Evolutionary conservation across 2,329 filamentous ascomycete species (phyloP).

Genomic region (Trichoderma semiorbis): DNA sequence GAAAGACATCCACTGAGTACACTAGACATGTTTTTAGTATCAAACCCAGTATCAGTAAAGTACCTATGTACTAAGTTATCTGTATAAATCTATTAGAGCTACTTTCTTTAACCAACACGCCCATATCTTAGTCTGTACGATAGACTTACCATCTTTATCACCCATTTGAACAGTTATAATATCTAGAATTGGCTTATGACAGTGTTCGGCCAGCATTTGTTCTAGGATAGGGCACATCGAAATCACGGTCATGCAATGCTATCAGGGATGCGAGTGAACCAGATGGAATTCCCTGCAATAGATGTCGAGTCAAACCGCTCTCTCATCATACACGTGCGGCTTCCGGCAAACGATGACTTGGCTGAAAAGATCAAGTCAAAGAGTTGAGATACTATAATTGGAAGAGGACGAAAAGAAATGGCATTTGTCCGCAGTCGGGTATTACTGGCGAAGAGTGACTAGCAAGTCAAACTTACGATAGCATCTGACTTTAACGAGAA

Average conservation of each 20-base stretch:
- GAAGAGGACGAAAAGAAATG: neutral
- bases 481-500: neutral
- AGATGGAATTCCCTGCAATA: neutral
- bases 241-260: neutral
- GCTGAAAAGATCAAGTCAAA: neutral
- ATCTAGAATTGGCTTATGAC: too few species aligned
- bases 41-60: too few species aligned
- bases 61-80: too few species aligned
- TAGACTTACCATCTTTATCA: too few species aligned
- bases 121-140: too few species aligned
- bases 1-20: too few species aligned
- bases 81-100: too few species aligned
- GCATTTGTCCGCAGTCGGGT: neutral
- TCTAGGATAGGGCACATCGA: neutral
- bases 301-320: slow-evolving; percentile 22
- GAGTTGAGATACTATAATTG: neutral
- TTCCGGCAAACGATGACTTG: neutral
- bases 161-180: too few species aligned
- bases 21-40: too few species aligned
- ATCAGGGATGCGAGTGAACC: neutral
- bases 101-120: too few species aligned
- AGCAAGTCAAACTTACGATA: too few species aligned
- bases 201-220: neutral
- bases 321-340: neutral
- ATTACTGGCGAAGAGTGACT: too few species aligned